Percentiles rank a stretch among this genome's conserved stretches.
Evolutionary conservation across 2,329 filamentous ascomycete species (phyloP).

Genomic region (Didymella keratinophila): DNA sequence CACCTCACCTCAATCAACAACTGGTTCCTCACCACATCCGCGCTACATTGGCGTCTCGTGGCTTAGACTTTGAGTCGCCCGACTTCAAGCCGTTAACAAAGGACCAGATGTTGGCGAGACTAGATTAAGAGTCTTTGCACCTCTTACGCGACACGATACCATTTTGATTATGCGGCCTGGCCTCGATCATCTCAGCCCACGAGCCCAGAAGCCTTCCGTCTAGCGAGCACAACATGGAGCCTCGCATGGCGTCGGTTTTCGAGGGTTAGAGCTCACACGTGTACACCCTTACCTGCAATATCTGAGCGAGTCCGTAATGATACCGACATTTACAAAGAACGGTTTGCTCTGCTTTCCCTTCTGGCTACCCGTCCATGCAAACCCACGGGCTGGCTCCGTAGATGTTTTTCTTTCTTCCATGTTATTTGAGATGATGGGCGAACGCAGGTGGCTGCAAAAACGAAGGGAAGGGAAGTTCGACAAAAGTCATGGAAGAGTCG

Average conservation of each 20-base stretch:
- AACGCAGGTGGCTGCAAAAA: constrained; percentile 41
- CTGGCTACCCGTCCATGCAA: constrained; percentile 41
- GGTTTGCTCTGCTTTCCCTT: constrained; percentile 47
- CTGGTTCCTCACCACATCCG: constrained; percentile 86
- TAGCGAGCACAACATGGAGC: constrained; percentile 47
- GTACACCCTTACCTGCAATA: constrained; percentile 47
- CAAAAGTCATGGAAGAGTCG: constrained; percentile 43
- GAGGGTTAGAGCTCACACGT: constrained; percentile 46
- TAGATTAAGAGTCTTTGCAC: constrained; percentile 70
- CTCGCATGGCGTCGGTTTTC: constrained; percentile 47
- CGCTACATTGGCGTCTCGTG: constrained; percentile 74
- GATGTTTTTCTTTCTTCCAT: constrained; percentile 45
- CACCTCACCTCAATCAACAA: constrained; percentile 83
- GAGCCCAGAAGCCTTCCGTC: constrained; percentile 42
- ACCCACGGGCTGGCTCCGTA: constrained; percentile 42
- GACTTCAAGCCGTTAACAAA: constrained; percentile 90
- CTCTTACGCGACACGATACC: constrained; percentile 52
- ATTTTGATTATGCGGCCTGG: constrained; percentile 49
- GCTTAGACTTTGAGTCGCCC: constrained; percentile 80
- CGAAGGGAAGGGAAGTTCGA: constrained; percentile 37
- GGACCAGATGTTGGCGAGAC: constrained; percentile 95
- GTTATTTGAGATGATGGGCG: constrained; percentile 36
- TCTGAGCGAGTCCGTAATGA: constrained; percentile 51
- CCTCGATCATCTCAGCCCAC: constrained; percentile 44
- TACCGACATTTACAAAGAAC: constrained; percentile 49